A percentile compares a stretch with the other conserved stretches of the same genome.
Evolutionary conservation across 352 stramenopile species (phyloP).

Genomic region (Phytophthora podocarpi): DNA sequence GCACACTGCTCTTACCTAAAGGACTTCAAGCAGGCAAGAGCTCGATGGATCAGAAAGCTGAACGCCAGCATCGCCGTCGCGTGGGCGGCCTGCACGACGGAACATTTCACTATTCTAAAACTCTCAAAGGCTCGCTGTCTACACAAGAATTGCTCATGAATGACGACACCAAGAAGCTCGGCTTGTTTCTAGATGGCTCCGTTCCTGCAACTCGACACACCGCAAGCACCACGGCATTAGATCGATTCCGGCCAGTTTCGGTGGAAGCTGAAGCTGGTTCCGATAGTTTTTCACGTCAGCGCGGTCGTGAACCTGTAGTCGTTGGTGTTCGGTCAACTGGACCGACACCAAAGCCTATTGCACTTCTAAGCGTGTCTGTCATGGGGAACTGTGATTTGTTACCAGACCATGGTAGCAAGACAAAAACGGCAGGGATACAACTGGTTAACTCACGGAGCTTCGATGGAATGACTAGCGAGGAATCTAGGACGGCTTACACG

Average conservation of each 20-base stretch:
- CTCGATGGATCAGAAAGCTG: constrained; percentile 48
- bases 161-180: constrained; percentile 5
- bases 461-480: background rate
- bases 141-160: constrained; percentile 47
- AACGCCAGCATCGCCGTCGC: constrained; percentile 45
- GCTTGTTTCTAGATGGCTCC: constrained; percentile 44
- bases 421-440: background rate
- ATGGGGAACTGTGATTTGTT: constrained; percentile 6
- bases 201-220: constrained; percentile 36
- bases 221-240: constrained; percentile 44
- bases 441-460: background rate
- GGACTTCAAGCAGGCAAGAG: constrained; percentile 61
- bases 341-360: constrained; percentile 31
- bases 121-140: constrained; percentile 42
- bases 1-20: constrained; percentile 56
- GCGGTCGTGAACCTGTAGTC: constrained; percentile 32
- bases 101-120: constrained; percentile 40
- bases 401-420: background rate
- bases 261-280: constrained; percentile 12
- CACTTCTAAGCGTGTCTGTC: constrained; percentile 24
- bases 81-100: constrained; percentile 59
- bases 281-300: background rate
- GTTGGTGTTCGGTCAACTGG: constrained; percentile 37
- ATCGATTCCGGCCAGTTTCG: constrained; percentile 47
- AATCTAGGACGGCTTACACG: constrained; percentile 8